Percentiles rank a stretch among this genome's conserved stretches.
Evolutionary conservation across 768 basidiomycete species (phyloP).

Genomic region (Termitomyces sp.): DNA sequence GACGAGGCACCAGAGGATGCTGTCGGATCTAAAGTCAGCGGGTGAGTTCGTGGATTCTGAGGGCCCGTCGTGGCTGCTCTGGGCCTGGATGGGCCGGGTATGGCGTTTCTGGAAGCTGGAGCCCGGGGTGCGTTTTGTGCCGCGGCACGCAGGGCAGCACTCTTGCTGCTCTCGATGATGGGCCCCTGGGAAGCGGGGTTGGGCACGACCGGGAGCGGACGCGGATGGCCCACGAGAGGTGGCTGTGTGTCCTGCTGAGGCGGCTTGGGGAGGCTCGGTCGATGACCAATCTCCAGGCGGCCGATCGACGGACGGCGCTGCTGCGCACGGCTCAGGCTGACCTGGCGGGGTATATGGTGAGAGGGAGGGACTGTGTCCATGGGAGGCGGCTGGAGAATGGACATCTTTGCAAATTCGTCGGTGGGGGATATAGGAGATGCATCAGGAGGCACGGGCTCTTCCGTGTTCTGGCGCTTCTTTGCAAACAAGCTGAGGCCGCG

Average conservation of each 20-base stretch:
- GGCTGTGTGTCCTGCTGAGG: background rate
- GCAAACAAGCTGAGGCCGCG: constrained; percentile 20
- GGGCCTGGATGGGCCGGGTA: constrained; percentile 4
- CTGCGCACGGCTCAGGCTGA: constrained; percentile 18
- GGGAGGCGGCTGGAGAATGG: constrained; percentile 16
- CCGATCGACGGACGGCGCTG: constrained; percentile 19
- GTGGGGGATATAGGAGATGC: background rate
- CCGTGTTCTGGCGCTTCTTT: constrained; percentile 16
- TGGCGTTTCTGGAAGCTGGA: too few species aligned
- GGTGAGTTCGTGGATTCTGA: constrained; percentile 10
- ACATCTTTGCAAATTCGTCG: constrained; percentile 17
- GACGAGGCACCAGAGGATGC: too few species aligned
- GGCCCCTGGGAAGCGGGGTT: background rate
- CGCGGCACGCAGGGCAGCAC: constrained; percentile 1
- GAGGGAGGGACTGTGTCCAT: constrained; percentile 4
- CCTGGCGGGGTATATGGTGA: constrained; percentile 12
- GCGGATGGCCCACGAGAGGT: constrained; percentile 3
- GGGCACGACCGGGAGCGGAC: constrained; percentile 20
- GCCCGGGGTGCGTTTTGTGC: background rate
- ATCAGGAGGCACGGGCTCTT: too few species aligned
- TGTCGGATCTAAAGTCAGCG: too few species aligned
- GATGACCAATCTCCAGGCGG: constrained; percentile 22
- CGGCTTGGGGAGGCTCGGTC: constrained; percentile 13
- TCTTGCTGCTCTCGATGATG: constrained; percentile 12
- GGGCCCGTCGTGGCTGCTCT: constrained; percentile 10